Evolutionary conservation across 2,329 filamentous ascomycete species (phyloP), one percentile per base, ranked within the genome.

Genomic region (Colletotrichum chlorophyti): DNA sequence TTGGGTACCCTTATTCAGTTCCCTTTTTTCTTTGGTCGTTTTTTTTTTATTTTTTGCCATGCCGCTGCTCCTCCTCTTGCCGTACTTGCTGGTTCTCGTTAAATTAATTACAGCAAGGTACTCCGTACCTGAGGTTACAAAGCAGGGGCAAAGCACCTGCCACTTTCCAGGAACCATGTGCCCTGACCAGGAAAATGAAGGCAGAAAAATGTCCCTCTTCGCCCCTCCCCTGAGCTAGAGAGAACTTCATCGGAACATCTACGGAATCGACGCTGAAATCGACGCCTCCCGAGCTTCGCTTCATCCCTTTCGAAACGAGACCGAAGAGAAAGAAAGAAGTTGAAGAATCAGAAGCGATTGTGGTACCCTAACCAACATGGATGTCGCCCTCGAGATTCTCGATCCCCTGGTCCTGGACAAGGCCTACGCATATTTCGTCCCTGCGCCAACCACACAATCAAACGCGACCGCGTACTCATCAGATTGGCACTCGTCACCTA

Each of bases 401-500:
- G 75, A 78, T 65, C 74, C 73, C 32, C 65, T 77, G 48, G 64
- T 77, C 52, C 66, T 76, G 52, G 75, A 78, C 64, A 69, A 72
- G 65, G 70, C 69, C 31, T 78, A 77, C 58, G 72, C 74, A 62
- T 73, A 73, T 60, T 64, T 72, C 35, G 64, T 76, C 38, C 75
- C 75, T 24, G 64, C 64, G 15, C 42, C 26, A 15, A 35, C 37
- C 6, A 27, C 24, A 12, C 10, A 50, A 12, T 9, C 24, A 48
- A 63, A 63, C 32, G 55, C 60, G 26, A 55, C 64, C 21, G 61
- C 40, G 26, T 53, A 49, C 49, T 43, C 55, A 34, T 63, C 29
- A 37, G 54, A 57, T 32, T 48, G 19, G 23, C 17, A 43, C 32
- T 48, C 32, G 15, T 37, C 46, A 23, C 12, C 32, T 15, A 9